Evolutionary conservation across 2,329 filamentous ascomycete genomes (phyloP), one percentile per base, ranked within the genome.

Genomic region (Berkeleyomyces basicola): DNA sequence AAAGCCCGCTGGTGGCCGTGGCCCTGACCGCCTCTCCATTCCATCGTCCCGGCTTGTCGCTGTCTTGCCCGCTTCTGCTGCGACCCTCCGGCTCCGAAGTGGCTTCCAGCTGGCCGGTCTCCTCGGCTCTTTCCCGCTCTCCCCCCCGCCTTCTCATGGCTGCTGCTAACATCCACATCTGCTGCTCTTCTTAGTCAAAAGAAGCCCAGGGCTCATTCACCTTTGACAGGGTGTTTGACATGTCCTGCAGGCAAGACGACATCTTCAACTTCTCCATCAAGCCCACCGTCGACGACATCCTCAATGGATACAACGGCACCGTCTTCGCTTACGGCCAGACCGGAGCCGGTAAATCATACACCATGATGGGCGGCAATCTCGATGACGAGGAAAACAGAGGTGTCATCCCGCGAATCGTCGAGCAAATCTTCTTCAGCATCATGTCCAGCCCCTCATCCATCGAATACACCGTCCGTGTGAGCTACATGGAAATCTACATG

Each of bases 401-500:
- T 79, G 91, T 99, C 66, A 97, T 96, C 69, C 93, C 93, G 59
- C 87, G 93, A 70, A 97, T 97, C 68, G 87, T 96, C 68, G 90
- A 97, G 75, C 92, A 97, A 76, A 96, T 97, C 72, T 97, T 97
- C 73, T 86, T 88, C 69, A 95, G 88, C 75, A 97, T 97, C 73
- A 80, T 96, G 75, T 84, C 88, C 31, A 96, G 90, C 69, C 89
- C 92, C 51, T 85, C 85, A 69, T 95, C 89, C 68, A 96, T 97
- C 72, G 93, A 97, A 75, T 97, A 97, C 74, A 97, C 91, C n/a
- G 92, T 99, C 61, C 85, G 91, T 63, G 92, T 97, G 71, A 96
- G 90, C 74, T 97, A 97, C 75, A 96, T 99, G 91, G 93, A 99
- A 75, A 97, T 99, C 67, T 99, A 99, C 78, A 99, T 97, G 93